Conservation (phyloP, 1,139 yeast species). For the Geotrichum reessii region DNA sequence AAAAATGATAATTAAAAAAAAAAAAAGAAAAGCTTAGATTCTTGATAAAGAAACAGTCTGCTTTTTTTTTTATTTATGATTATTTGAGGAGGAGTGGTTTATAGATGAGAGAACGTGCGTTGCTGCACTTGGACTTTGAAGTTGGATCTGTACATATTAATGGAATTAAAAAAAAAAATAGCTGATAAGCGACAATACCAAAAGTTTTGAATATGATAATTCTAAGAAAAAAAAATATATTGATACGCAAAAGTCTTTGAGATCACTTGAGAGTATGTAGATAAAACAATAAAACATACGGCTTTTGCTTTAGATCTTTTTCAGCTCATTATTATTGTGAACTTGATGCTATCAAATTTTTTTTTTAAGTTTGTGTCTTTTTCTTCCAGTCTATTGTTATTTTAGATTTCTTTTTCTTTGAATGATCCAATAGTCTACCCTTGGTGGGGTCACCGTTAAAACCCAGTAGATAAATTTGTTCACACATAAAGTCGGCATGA, state of each 20-base stretch:
- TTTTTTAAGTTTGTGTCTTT: no score
- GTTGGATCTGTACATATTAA: neutral
- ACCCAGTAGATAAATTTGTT: no score
- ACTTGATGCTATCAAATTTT: no score
- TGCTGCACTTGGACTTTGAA: neutral
- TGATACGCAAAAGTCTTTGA: neutral
- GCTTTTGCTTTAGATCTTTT: neutral
- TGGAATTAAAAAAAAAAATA: neutral
- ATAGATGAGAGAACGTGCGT: neutral
- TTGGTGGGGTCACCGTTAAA: no score
- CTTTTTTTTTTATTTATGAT: no score
- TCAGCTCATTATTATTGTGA: neutral
- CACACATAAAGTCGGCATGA: no score
- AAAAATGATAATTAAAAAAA: neutral
- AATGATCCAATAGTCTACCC: no score
- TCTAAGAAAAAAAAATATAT: neutral
- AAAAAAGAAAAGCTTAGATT: neutral
- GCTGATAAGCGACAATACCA: neutral
- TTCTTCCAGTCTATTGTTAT: no score
- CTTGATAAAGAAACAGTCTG: no score
- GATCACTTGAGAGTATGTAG: neutral
- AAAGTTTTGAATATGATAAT: neutral
- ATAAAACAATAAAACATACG: neutral
- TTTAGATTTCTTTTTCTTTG: no score
- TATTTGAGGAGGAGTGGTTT: neutral